Evolutionary conservation across 2,329 filamentous ascomycete genomes (phyloP).

Genomic region (Epichloe amarillans): DNA sequence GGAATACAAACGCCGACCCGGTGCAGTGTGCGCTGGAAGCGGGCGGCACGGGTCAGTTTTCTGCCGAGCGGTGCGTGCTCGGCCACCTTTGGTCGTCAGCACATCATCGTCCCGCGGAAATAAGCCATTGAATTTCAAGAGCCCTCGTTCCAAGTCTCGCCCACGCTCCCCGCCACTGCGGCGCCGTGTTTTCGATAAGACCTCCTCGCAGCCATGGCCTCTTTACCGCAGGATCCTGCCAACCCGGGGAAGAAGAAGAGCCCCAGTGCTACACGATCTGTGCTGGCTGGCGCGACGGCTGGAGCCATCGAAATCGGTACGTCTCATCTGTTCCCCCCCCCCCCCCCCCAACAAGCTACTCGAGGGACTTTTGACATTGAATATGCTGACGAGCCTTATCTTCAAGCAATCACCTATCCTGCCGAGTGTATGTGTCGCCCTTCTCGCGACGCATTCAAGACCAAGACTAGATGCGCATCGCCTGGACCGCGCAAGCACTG

Average conservation of each 20-base stretch:
- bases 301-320: constrained; percentile 87
- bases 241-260: constrained; percentile 25
- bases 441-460: not conserved
- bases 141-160: not conserved
- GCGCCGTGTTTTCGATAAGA: no score
- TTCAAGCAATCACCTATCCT: constrained; percentile 70
- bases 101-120: not conserved
- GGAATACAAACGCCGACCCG: constrained; percentile 30
- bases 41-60: not conserved
- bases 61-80: not conserved
- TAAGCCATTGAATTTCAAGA: not conserved
- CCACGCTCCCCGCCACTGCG: not conserved
- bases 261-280: constrained; percentile 75
- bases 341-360: not conserved
- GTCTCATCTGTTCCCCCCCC: constrained; percentile 8
- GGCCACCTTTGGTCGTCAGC: not conserved
- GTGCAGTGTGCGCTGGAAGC: no score
- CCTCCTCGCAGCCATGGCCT: constrained; percentile 15
- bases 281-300: constrained; percentile 84
- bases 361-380: not conserved
- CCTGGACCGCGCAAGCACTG: constrained; percentile 1
- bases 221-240: constrained; percentile 12
- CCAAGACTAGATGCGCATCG: not conserved
- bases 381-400: not conserved
- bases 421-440: constrained; percentile 59